Base-by-base conservation (phyloP, 495 filamentous ascomycete species). In the Terfezia claveryi region DNA sequence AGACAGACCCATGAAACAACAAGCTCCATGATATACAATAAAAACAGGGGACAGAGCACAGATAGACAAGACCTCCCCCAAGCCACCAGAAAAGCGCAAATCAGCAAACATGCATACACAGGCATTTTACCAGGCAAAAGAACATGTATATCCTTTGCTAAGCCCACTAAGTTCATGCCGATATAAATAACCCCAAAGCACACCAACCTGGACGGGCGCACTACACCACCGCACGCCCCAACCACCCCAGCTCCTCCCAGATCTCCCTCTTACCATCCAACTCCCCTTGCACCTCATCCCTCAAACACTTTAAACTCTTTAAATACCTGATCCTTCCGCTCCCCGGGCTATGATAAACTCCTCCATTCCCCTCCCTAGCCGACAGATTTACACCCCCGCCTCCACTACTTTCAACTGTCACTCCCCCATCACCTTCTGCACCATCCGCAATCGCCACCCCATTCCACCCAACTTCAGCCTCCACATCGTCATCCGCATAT, bases 261-360 rank as follows among this genome's bases (percentile, higher is more conserved):
- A 64, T 38, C 27, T 64, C 62, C 10, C 54, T 52, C 37, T 56
- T 58, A 62, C 62, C 61, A 8, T 60, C 56, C n/a, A 64, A 50
- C 32, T 64, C 62, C 6, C 62, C 62, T 2, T 56, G 56, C 51
- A 64, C 62, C 38, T 64, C 62, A 37, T 64, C 62, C 11, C 62
- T 57, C 57, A 64, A 52, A 11, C 62, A 64, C 38, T 52, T 51
- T 14, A 64, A 37, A 3, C 57, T 50, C 38, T 60, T 62, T 4
- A 57, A 46, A 20, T 32, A 50, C 59, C 38, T 23, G 54, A 38
- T 12, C 53, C 27, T n/a, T 50, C 53, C 2, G 44, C 50, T 41
- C 41, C 57, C 51, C 50, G 37, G 6, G 51, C 38, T 44, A 20
- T 46, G 41, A 46, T 46, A 46, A 14, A 46, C 41, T 4, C 41